phyloP scores from a whole-genome alignment of 2,329 filamentous ascomycete genomes.

The Fusarium odoratissimum region DNA sequence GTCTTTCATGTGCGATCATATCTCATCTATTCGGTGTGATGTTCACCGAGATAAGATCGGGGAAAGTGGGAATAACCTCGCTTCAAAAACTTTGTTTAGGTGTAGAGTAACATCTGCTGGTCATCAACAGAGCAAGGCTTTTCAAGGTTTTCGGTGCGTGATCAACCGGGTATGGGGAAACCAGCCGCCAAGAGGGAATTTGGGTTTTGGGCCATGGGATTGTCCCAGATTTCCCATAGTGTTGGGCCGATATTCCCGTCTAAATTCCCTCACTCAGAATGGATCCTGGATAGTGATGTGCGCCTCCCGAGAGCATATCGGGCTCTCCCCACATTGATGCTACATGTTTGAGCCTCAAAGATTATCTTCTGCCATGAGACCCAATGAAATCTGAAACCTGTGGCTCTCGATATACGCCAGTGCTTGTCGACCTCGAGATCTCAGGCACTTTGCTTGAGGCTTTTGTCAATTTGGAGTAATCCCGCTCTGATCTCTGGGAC shows the following conservation, averaged over 20 bases:
- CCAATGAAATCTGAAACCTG: slow-evolving; percentile 6
- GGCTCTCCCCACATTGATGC: slow-evolving; percentile 26
- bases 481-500: slow-evolving; percentile 1
- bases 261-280: slow-evolving; percentile 12
- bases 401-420: slow-evolving; percentile 28
- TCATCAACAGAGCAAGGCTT: not conserved
- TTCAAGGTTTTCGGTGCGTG: not conserved
- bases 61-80: slow-evolving; percentile 20
- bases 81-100: not conserved
- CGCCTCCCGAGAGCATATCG: slow-evolving; percentile 35
- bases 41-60: not conserved
- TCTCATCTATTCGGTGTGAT: slow-evolving; percentile 2
- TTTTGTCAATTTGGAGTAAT: slow-evolving; percentile 11
- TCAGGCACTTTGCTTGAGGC: slow-evolving; percentile 1
- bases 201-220: slow-evolving; percentile 30
- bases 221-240: slow-evolving; percentile 33
- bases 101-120: not conserved
- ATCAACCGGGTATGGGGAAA: slow-evolving; percentile 28
- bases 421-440: slow-evolving; percentile 20
- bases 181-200: slow-evolving; percentile 22
- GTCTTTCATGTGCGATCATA: slow-evolving; percentile 3
- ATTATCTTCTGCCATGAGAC: not conserved
- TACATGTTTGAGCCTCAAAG: slow-evolving; percentile 32
- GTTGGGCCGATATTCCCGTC: not conserved
- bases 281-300: slow-evolving; percentile 16